A percentile compares a stretch with the other conserved stretches of the same genome.
These are phyloP conservation scores for Venturia nashicola DNA, from an alignment of 2,329 filamentous ascomycete species.

Conservation along the genomic window DNA sequence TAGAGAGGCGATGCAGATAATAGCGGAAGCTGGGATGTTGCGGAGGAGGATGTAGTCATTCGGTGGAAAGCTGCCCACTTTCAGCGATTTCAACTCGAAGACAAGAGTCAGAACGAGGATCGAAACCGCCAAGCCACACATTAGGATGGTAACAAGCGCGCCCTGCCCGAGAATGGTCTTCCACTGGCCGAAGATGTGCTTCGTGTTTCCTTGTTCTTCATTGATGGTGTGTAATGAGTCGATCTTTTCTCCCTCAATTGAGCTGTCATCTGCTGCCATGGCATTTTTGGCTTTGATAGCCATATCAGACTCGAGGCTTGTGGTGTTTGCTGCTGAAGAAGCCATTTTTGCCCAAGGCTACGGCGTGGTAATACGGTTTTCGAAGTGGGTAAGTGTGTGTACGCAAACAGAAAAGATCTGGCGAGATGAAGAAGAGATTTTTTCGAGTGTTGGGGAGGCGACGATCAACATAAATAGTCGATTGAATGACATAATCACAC, in stretches of 20 bases:
- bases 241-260: not conserved
- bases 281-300: not conserved
- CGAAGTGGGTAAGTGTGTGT: not conserved
- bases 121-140: not conserved
- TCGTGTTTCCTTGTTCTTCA: not conserved
- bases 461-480: not conserved
- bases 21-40: not conserved
- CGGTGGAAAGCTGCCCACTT: not conserved
- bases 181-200: not conserved
- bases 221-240: not conserved
- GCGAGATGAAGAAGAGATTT: not conserved
- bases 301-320: not conserved
- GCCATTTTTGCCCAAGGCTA: not conserved
- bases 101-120: not conserved
- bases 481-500: not conserved
- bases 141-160: not conserved
- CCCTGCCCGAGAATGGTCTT: not conserved
- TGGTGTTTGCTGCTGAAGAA: not conserved
- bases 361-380: not conserved
- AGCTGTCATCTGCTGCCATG: not conserved
- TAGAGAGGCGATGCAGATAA: not conserved
- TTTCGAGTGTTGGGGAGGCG: not conserved
- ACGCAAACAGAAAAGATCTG: not conserved
- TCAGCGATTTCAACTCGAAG: not conserved
- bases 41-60: not conserved